Base-by-base conservation (phyloP, 106 monocot species). In the Dioscorea alata region DNA sequence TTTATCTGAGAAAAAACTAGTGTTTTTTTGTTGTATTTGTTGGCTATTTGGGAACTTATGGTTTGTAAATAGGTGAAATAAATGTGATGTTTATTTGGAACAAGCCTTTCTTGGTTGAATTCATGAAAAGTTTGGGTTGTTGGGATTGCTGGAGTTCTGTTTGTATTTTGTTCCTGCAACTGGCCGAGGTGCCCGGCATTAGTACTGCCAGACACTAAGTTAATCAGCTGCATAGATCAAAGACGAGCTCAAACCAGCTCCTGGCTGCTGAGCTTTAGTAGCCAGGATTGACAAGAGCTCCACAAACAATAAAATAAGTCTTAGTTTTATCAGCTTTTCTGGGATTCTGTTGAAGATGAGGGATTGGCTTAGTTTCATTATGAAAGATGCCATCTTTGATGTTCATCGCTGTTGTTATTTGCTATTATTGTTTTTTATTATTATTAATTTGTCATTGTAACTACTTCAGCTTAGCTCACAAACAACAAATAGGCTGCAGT, bases 111-210 rank as follows among this genome's bases (percentile, higher is more conserved):
- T 54, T 12, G 34, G 16, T 33, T 16, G 4, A 5, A 35, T 21
- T 0, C 15, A 16, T 15, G 3, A 17, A 25, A 17, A 42, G 21
- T 32, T 42, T 32, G n/a, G 16, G 4, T 25, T 33, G 42, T 33
- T 35, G 24, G n/a, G 13, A 21, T 13, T 60, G 2, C n/a, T 22
- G 24, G 22, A 60, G 23, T 60, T 13, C 21, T 60, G 60, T 22
- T 64, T 1, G 21, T 33, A n/a, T 33, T 68, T 61, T 49, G 18
- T 35, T 42, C 53, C 42, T 75, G 92, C 88, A 73, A 85, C 92
- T 92, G 85, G 92, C 88, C 92, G 92, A 93, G 85, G 78, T 92
- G 85, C 48, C 69, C 88, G 92, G 85, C 70, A 75, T 6, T 23
- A 85, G 78, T 60, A 18, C 60, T 85, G 75, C 80, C 88, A 80